phyloP scores from a whole-genome alignment of 2,329 filamentous ascomycete genomes.

The Pseudopithomyces maydicus region DNA sequence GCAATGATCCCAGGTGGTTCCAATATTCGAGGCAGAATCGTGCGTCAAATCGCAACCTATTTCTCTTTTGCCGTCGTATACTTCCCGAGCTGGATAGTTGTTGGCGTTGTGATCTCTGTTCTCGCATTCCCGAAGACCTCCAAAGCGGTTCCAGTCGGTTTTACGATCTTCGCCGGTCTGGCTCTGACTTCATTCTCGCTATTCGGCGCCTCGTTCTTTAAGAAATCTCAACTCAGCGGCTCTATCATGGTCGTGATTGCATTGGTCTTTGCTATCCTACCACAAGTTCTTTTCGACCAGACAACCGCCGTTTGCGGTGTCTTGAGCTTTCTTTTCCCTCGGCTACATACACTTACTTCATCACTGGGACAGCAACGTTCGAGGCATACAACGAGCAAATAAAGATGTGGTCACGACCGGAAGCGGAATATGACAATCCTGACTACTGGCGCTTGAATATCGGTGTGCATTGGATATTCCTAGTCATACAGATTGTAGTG shows the following conservation, averaged over 20 bases:
- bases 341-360: slow-evolving; percentile 31
- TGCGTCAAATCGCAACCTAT: slow-evolving; percentile 26
- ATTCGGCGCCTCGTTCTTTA: slow-evolving; percentile 32
- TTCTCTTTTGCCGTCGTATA: slow-evolving; percentile 34
- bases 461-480: slow-evolving; percentile 27
- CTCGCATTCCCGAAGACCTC: slow-evolving; percentile 27
- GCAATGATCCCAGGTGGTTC: slow-evolving; percentile 32
- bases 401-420: slow-evolving; percentile 16
- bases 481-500: slow-evolving; percentile 24
- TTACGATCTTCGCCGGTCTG: slow-evolving; percentile 27
- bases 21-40: slow-evolving; percentile 20
- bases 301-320: slow-evolving; percentile 10
- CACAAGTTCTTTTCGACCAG: slow-evolving; percentile 22
- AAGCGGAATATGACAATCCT: not conserved
- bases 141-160: slow-evolving; percentile 20
- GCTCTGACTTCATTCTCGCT: slow-evolving; percentile 27
- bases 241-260: slow-evolving; percentile 28
- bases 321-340: slow-evolving; percentile 28
- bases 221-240: slow-evolving; percentile 30
- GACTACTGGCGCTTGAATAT: slow-evolving; percentile 21
- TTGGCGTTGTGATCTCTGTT: slow-evolving; percentile 24
- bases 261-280: slow-evolving; percentile 25
- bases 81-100: slow-evolving; percentile 27
- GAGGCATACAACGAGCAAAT: slow-evolving; percentile 17
- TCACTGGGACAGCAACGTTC: slow-evolving; percentile 26